Percentiles rank a stretch among this genome's conserved stretches.
Conservation (phyloP, 2,329 filamentous ascomycete genomes). For the Kalmusia sp. region DNA sequence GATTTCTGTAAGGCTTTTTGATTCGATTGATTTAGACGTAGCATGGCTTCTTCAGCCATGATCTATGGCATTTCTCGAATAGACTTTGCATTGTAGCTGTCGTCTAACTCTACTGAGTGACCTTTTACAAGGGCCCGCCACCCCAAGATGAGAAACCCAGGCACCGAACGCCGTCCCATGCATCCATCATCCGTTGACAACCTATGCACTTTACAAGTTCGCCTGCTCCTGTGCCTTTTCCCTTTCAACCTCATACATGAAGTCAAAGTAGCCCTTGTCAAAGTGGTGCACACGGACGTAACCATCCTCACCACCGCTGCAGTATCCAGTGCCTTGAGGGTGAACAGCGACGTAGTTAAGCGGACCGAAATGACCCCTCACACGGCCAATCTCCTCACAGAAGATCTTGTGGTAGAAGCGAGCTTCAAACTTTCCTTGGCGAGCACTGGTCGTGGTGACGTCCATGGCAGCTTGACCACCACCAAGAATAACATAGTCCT, state of each 20-base stretch:
- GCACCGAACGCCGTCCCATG: constrained; percentile 48
- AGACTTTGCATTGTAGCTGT: constrained; percentile 1
- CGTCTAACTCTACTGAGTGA: constrained; percentile 1
- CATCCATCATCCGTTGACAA: constrained; percentile 38
- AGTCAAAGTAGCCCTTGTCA: constrained; percentile 98
- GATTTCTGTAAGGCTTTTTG: no score
- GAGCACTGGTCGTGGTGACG: constrained; percentile 89
- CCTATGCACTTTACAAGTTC: constrained; percentile 38
- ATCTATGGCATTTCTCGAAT: neutral
- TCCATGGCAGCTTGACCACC: constrained; percentile 99
- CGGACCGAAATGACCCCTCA: constrained; percentile 95
- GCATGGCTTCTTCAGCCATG: neutral
- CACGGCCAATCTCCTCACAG: constrained; percentile 97
- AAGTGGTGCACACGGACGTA: constrained; percentile 99
- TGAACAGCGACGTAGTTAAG: constrained; percentile 95
- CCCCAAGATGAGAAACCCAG: constrained; percentile 23
- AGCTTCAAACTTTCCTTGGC: constrained; percentile 99
- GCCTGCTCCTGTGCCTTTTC: constrained; percentile 62
- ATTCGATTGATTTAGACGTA: no score
- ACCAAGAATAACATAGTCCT: constrained; percentile 96
- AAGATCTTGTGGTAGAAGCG: constrained; percentile 99
- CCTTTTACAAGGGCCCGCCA: constrained; percentile 5
- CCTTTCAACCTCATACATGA: constrained; percentile 97
- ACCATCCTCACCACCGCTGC: constrained; percentile 95
- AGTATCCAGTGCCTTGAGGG: constrained; percentile 90